Evolutionary conservation across 495 filamentous ascomycete species (phyloP), one percentile per base, ranked within the genome.

Genomic region (Penicillium silybi): DNA sequence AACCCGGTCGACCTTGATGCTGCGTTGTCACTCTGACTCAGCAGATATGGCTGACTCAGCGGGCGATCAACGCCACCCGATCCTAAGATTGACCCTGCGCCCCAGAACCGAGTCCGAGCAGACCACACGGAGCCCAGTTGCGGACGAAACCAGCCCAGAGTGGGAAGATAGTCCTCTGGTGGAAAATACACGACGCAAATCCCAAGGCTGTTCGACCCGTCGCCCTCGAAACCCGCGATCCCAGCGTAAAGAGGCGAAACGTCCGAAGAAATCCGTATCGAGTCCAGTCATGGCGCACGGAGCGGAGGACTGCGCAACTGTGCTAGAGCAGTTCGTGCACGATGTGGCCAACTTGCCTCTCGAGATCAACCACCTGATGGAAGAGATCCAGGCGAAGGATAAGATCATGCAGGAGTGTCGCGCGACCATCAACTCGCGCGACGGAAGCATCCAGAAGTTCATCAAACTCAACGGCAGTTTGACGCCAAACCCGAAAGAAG

Each of bases 351-450:
- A 97, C 61, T 78, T 97, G 7, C 92, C 93, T 16, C 87, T 87
- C 11, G 93, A 98, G 69, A 87, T 97, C 48, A 84, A 85, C 29
- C 92, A 96, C 74, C 75, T 96, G 57, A 87, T 96, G 68, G 93
- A 97, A 62, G 93, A 98, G 70, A 90, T 97, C 26, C 81, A 86
- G 61, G 88, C 90, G 52, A 97, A 97, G 70, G 92, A 98, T 63
- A 81, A 82, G 47, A 69, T 80, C 35, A 86, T 92, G 61, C 79
- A 86, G 58, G 88, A 92, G 32, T 88, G 85, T 61, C 75, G 87
- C 37, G 76, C 76, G 38, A 78, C 80, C 18, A 90, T 95, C 73
- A 85, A 85, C 53, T 83, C 85, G 18, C 83, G 85, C 47, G 93
- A 98, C 61, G 78, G 63, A 51, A 87, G 84, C 57, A 80, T 98